Conservation (phyloP, 2,329 filamentous ascomycete species). For the Endoconidiophora laricicola region DNA sequence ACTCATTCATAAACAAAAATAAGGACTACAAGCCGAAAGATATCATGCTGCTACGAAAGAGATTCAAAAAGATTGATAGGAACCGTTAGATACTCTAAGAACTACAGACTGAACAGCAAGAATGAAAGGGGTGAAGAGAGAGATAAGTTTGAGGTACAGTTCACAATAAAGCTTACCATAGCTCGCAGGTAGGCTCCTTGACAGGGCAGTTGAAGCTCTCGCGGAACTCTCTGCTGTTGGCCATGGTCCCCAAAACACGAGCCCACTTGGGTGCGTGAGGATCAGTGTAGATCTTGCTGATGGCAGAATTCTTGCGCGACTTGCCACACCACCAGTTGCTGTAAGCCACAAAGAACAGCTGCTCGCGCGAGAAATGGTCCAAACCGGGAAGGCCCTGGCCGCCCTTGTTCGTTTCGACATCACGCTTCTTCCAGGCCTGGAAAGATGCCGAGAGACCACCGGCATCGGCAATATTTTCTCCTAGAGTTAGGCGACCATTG, state of each 20-base stretch:
- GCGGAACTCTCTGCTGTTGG: slow-evolving; percentile 50
- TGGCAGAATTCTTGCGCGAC: slow-evolving; percentile 38
- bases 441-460: slow-evolving; percentile 48
- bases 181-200: slow-evolving; percentile 50
- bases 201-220: slow-evolving; percentile 49
- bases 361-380: slow-evolving; percentile 45
- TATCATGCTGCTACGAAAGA: too few species aligned
- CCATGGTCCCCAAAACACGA: slow-evolving; percentile 45
- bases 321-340: slow-evolving; percentile 52
- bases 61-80: too few species aligned
- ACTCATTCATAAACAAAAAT: too few species aligned
- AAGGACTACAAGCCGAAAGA: too few species aligned
- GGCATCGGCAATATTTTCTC: slow-evolving; percentile 57
- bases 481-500: slow-evolving; percentile 45
- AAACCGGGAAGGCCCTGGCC: slow-evolving; percentile 42
- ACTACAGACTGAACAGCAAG: too few species aligned
- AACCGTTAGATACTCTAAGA: too few species aligned
- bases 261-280: slow-evolving; percentile 48
- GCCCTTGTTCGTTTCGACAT: slow-evolving; percentile 26
- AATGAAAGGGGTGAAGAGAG: too few species aligned
- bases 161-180: slow-evolving; percentile 49
- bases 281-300: slow-evolving; percentile 42
- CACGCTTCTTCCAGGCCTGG: slow-evolving; percentile 46
- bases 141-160: too few species aligned
- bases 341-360: slow-evolving; percentile 53